These are phyloP conservation scores for Candida nemodendra DNA, from an alignment of 805 yeast genomes.

Conservation along the genomic window DNA sequence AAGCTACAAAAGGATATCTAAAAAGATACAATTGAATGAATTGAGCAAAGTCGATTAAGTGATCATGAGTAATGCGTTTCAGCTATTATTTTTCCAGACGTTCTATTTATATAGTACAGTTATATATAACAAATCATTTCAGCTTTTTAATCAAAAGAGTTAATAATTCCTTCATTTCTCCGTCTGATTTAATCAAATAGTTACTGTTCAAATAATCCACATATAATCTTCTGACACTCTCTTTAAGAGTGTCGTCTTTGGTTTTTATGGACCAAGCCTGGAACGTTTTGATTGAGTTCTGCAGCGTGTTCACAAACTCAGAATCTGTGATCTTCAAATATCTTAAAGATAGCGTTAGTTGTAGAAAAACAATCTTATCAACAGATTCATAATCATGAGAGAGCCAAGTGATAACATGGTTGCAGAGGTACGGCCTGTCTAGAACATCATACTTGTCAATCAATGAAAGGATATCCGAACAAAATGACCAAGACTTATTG, in stretches of 20 bases:
- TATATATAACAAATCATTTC: too few species aligned
- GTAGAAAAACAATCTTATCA: conserved; percentile 43
- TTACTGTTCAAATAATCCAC: conserved; percentile 32
- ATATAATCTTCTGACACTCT: conserved; percentile 32
- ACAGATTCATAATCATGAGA: conserved; percentile 40
- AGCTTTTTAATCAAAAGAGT: conserved; percentile 26
- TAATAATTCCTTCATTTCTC: conserved; percentile 23
- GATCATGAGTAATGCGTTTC: too few species aligned
- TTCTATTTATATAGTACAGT: too few species aligned
- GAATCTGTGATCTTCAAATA: conserved; percentile 39
- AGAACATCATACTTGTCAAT: conserved; percentile 69
- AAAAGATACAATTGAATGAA: conserved; percentile 20
- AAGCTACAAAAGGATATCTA: conserved; percentile 26
- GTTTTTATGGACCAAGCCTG: conserved; percentile 49
- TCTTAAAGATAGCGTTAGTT: conserved; percentile 68
- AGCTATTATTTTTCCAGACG: too few species aligned
- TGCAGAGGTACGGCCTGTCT: conserved; percentile 64
- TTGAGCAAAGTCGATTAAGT: conserved; percentile 27
- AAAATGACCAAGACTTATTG: conserved; percentile 40
- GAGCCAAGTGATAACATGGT: conserved; percentile 60
- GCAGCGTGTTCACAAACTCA: conserved; percentile 57
- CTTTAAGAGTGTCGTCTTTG: conserved; percentile 28
- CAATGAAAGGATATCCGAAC: conserved; percentile 46
- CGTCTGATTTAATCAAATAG: conserved; percentile 21
- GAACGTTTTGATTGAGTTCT: conserved; percentile 69